phyloP scores from a whole-genome alignment of 2,329 filamentous ascomycete species.

The Pochonia chlamydosporia region DNA sequence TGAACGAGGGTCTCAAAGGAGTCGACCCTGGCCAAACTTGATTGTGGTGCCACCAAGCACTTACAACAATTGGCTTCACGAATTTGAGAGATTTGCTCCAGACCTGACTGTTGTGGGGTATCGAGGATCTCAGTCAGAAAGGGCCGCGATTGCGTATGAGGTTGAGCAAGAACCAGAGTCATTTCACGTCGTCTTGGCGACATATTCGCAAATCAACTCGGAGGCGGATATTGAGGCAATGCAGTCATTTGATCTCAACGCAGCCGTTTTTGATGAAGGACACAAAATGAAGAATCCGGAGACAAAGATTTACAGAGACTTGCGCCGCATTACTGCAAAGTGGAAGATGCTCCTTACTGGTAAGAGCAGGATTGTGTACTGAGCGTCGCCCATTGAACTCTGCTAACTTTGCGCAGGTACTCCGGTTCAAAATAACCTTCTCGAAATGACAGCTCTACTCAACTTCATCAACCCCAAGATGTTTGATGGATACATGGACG shows the following conservation, averaged over 20 bases:
- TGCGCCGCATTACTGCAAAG: constrained; percentile 70
- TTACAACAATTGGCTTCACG: constrained; percentile 89
- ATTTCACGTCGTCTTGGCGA: constrained; percentile 58
- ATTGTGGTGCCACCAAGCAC: constrained; percentile 91
- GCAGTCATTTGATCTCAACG: constrained; percentile 41
- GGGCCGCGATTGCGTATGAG: constrained; percentile 60
- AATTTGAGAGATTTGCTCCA: constrained; percentile 85
- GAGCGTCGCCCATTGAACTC: no score
- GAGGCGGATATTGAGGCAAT: constrained; percentile 45
- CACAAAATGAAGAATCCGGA: constrained; percentile 87
- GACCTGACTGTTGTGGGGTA: constrained; percentile 67
- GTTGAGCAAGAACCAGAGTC: constrained; percentile 58
- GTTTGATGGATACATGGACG: constrained; percentile 70
- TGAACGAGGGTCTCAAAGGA: constrained; percentile 19
- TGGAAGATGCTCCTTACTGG: constrained; percentile 73
- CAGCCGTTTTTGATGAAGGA: constrained; percentile 83
- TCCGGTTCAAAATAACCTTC: constrained; percentile 88
- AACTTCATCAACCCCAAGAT: constrained; percentile 89
- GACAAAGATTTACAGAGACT: constrained; percentile 72
- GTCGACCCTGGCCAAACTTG: constrained; percentile 63
- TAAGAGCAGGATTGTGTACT: no score
- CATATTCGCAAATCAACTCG: constrained; percentile 53
- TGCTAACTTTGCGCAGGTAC: constrained; percentile 58
- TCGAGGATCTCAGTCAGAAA: constrained; percentile 59
- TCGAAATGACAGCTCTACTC: constrained; percentile 83